Conservation (phyloP, 2,329 filamentous ascomycete genomes). For the Parafenestella ontariensis region DNA sequence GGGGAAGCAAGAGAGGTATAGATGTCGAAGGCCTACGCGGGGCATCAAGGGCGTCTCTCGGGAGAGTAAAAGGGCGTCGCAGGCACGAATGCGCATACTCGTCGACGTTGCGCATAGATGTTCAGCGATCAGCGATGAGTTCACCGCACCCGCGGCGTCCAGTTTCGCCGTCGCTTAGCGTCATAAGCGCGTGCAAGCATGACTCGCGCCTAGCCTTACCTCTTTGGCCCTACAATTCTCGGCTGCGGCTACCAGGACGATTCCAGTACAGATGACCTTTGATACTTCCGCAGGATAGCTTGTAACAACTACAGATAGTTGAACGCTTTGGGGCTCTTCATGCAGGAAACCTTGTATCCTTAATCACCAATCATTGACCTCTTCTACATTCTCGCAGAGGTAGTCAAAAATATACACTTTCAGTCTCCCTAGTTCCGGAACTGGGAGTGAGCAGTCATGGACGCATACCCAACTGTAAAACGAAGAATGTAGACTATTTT, state of each 20-base stretch:
- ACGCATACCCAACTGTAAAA: background rate
- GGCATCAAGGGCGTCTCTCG: background rate
- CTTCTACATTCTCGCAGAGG: no score
- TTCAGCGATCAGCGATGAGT: slow-evolving; percentile 21
- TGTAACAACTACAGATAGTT: no score
- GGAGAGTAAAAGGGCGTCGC: background rate
- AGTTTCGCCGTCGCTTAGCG: slow-evolving; percentile 12
- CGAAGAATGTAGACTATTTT: background rate
- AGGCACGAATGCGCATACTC: background rate
- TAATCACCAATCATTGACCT: no score
- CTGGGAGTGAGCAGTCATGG: background rate
- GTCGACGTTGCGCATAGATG: slow-evolving; percentile 12
- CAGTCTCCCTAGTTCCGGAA: background rate
- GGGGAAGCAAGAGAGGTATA: background rate
- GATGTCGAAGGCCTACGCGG: slow-evolving; percentile 1
- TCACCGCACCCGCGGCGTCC: slow-evolving; percentile 19
- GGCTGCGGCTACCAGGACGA: no score
- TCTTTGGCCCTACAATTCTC: no score
- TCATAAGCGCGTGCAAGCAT: slow-evolving; percentile 7
- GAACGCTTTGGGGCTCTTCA: no score
- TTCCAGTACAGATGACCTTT: no score
- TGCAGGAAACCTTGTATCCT: no score
- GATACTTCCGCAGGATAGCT: no score
- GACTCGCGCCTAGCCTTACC: slow-evolving; percentile 13
- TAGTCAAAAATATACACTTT: no score